Evolutionary conservation across 2,329 filamentous ascomycete genomes (phyloP), one percentile per base, ranked within the genome.

Genomic region (Septoria petroselini): DNA sequence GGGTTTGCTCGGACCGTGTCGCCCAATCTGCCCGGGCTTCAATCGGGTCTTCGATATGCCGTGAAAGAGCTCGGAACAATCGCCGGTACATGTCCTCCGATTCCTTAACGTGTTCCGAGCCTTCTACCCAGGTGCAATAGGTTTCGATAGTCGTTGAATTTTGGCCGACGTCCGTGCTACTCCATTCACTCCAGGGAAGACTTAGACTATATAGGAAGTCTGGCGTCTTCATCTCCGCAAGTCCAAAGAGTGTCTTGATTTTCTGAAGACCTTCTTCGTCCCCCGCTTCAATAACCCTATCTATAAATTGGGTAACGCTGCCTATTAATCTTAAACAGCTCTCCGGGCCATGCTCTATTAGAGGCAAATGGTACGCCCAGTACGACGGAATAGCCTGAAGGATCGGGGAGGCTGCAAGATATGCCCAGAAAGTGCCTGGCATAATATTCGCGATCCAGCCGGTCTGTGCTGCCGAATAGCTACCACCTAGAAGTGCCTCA

Each of bases 381-480:
- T 37, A 45, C 1, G 41, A 45, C 3, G 18, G 19, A 9, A 45
- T 45, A 25, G 30, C 34, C 9, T 37, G 41, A 12, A 45, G 30
- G n/a, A 45, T 37, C 3, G 41, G 29, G 5, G 41, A 44, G 12
- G 33, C 17, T 4, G 41, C 35, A 63, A 79, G 77, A 55, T 81
- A 81, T 1, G 78, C 78, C 78, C 78, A 82, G 65, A 79, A 80
- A 0, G 76, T 80, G 4, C 75, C 78, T 0, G 77, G 77, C 1
- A 71, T 65, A 2, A 74, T 65, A 9, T 73, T 74, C 30, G 75
- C 74, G 2, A 72, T 77, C 78, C 78, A 82, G 1, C 76, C 78
- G 2, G 77, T 62, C 17, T 82, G 66, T 5, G 77, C 76, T 40
- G 78, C 79, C 23, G 72, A 72, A 61, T 82, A 82, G 1, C 76